These are phyloP conservation scores for Phytophthora crassamura DNA, from an alignment of 352 stramenopile genomes.

Conservation along the genomic window DNA sequence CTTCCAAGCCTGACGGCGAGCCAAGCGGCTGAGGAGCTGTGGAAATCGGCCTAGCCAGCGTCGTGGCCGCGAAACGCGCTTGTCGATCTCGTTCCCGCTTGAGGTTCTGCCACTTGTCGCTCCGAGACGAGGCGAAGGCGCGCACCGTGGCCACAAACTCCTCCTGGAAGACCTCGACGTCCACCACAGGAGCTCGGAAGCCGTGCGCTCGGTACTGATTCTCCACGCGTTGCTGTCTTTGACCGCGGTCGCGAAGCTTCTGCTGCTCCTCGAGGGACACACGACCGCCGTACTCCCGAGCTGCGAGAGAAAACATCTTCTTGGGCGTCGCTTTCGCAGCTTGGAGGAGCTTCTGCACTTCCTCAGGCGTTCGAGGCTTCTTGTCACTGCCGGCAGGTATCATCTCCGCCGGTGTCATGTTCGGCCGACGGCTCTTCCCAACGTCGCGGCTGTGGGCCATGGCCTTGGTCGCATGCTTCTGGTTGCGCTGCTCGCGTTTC, in stretches of 20 bases:
- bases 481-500: slow-evolving; percentile 47
- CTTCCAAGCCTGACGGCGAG: background rate
- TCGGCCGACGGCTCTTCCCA: slow-evolving; percentile 14
- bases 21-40: slow-evolving; percentile 23
- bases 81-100: slow-evolving; percentile 56
- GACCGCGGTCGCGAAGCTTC: slow-evolving; percentile 42
- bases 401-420: slow-evolving; percentile 18
- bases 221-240: slow-evolving; percentile 43
- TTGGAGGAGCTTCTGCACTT: slow-evolving; percentile 20
- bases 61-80: slow-evolving; percentile 42
- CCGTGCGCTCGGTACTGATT: slow-evolving; percentile 61
- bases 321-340: slow-evolving; percentile 38
- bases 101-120: slow-evolving; percentile 60
- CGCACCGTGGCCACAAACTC: slow-evolving; percentile 70
- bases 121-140: slow-evolving; percentile 46
- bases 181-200: slow-evolving; percentile 40
- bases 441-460: slow-evolving; percentile 1
- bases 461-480: slow-evolving; percentile 43
- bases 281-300: slow-evolving; percentile 56
- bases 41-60: slow-evolving; percentile 45
- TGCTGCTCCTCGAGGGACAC: slow-evolving; percentile 44
- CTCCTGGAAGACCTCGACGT: slow-evolving; percentile 60
- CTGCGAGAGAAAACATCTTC: slow-evolving; percentile 60
- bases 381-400: background rate
- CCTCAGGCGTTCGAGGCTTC: slow-evolving; percentile 22